A percentile compares a stretch with the other conserved stretches of the same genome.
Conservation (phyloP, 495 filamentous ascomycete species). For the Penicillium paradoxum region DNA sequence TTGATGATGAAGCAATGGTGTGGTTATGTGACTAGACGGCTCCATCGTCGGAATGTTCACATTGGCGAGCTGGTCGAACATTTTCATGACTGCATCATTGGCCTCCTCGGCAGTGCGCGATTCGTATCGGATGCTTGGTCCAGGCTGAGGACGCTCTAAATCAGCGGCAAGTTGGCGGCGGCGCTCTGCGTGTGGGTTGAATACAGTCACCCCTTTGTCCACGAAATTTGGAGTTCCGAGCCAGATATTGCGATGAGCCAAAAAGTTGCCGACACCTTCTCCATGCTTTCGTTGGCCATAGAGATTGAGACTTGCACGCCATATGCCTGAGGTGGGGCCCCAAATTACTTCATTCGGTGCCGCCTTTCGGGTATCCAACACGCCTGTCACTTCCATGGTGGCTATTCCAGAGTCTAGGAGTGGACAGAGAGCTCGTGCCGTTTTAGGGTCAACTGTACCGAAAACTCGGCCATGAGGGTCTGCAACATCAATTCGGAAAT, state of each 20-base stretch:
- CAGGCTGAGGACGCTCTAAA: constrained; percentile 12
- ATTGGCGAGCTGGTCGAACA: constrained; percentile 77
- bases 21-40: constrained; percentile 54
- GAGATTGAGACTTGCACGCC: constrained; percentile 63
- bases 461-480: constrained; percentile 68
- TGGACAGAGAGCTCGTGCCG: constrained; percentile 60
- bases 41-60: constrained; percentile 76
- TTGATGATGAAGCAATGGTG: constrained; percentile 77
- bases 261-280: constrained; percentile 55
- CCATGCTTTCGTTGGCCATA: constrained; percentile 72
- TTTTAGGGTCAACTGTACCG: constrained; percentile 66
- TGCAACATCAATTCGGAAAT: constrained; percentile 57
- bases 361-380: constrained; percentile 58
- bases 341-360: constrained; percentile 52
- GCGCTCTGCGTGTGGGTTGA: constrained; percentile 61
- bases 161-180: constrained; percentile 29
- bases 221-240: constrained; percentile 58
- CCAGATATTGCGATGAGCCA: constrained; percentile 60
- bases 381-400: constrained; percentile 59
- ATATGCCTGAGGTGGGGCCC: constrained; percentile 44
- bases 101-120: constrained; percentile 76
- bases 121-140: constrained; percentile 38
- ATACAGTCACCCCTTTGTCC: constrained; percentile 58
- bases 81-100: constrained; percentile 71
- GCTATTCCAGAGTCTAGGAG: constrained; percentile 56